Percentiles rank a stretch among this genome's conserved stretches.
phyloP scores from a whole-genome alignment of 2,329 filamentous ascomycete species.

The Fusarium mundagurra region DNA sequence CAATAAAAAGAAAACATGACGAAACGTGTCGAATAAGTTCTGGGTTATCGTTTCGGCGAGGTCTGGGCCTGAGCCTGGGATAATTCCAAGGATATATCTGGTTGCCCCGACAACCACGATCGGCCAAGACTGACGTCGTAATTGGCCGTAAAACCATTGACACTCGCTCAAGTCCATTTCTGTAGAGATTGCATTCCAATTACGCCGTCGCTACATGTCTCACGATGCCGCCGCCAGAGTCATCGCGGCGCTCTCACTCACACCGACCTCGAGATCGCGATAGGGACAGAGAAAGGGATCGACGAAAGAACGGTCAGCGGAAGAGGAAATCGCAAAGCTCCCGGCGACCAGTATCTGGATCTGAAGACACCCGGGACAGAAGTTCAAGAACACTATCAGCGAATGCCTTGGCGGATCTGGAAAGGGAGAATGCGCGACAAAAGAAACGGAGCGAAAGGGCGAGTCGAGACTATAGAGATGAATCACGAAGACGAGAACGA shows the following conservation, averaged over 20 bases:
- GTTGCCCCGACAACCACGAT: background rate
- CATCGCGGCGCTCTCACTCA: constrained; percentile 46
- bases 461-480: constrained; percentile 22
- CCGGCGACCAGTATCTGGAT: constrained; percentile 45
- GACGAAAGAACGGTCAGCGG: constrained; percentile 48
- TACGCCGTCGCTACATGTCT: constrained; percentile 20
- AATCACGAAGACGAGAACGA: constrained; percentile 47
- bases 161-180: constrained; percentile 14
- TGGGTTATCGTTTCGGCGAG: background rate
- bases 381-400: constrained; percentile 52
- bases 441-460: constrained; percentile 49
- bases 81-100: background rate
- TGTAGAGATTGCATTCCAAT: constrained; percentile 40
- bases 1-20: background rate
- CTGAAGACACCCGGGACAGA: constrained; percentile 48
- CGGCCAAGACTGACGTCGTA: constrained; percentile 11
- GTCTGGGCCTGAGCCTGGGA: background rate
- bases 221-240: constrained; percentile 51
- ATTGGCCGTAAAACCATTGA: constrained; percentile 10
- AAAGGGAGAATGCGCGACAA: constrained; percentile 65
- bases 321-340: constrained; percentile 48
- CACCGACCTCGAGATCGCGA: constrained; percentile 30
- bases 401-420: constrained; percentile 72
- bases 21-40: background rate
- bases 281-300: constrained; percentile 38